Conservation (phyloP, 1,284 basidiomycete species). For the Fomitiporia mediterranea region DNA sequence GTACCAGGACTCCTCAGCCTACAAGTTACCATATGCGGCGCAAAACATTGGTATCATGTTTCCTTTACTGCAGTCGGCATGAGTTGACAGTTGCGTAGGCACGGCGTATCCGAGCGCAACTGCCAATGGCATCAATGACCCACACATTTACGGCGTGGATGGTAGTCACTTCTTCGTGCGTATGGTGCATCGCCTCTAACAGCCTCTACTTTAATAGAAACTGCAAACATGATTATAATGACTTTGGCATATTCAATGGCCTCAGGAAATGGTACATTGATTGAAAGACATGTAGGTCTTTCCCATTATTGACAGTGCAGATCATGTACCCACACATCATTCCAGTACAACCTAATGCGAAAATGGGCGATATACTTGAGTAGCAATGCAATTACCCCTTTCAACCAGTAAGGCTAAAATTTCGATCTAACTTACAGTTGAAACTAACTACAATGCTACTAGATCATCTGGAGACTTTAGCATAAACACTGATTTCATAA, state of each 20-base stretch:
- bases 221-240: conserved; percentile 40
- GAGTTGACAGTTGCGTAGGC: neutral
- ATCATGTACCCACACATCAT: conserved; percentile 24
- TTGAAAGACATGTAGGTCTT: conserved; percentile 10
- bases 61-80: neutral
- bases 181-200: too few species aligned
- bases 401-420: conserved; percentile 6
- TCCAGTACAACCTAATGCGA: conserved; percentile 38
- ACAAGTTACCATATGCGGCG: conserved; percentile 33
- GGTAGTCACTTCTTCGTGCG: conserved; percentile 19
- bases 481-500: neutral
- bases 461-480: neutral
- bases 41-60: conserved; percentile 35
- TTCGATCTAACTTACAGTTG: conserved; percentile 8
- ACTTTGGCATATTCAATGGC: conserved; percentile 33
- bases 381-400: neutral
- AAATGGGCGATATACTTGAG: conserved; percentile 31
- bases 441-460: too few species aligned
- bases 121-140: neutral
- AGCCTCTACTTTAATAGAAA: too few species aligned
- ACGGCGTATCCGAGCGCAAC: conserved; percentile 7
- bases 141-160: conserved; percentile 26
- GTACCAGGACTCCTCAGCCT: conserved; percentile 31
- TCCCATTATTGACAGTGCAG: neutral
- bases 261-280: conserved; percentile 20